Conservation (phyloP, 208 protist genomes). For the Tritrichomonas musculus region DNA sequence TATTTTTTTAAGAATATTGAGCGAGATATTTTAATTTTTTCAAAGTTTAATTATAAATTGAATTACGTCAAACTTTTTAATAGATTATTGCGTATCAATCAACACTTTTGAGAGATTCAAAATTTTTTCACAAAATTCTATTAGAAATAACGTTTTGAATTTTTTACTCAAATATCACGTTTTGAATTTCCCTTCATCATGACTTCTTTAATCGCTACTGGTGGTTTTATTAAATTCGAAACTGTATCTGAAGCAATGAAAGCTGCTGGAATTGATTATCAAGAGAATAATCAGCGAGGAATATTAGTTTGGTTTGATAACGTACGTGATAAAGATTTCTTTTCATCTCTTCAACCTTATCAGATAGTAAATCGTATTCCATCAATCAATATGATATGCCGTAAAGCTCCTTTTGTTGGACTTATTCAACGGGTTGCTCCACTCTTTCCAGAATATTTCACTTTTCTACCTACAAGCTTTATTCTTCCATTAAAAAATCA, state of each 20-base stretch:
- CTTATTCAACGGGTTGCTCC: neutral
- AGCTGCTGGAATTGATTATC: neutral
- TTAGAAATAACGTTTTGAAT: no score
- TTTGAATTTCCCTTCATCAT: no score
- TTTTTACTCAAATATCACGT: no score
- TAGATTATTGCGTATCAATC: no score
- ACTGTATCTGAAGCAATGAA: neutral
- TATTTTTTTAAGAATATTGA: no score
- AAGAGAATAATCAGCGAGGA: neutral
- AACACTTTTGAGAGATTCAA: no score
- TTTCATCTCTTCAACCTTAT: neutral
- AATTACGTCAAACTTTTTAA: no score
- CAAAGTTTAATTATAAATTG: no score
- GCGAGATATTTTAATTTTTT: no score
- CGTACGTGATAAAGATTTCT: neutral
- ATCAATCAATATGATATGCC: neutral
- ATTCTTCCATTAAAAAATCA: neutral
- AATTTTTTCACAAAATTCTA: no score
- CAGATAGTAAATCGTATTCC: conserved; percentile 14
- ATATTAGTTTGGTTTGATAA: conserved; percentile 4
- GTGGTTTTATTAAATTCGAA: neutral
- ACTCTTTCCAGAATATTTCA: neutral
- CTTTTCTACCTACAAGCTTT: neutral
- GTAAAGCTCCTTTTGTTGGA: neutral
- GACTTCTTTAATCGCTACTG: neutral